Conservation (phyloP, 371 early-diverging fungal species). For the Mucor saturninus region DNA sequence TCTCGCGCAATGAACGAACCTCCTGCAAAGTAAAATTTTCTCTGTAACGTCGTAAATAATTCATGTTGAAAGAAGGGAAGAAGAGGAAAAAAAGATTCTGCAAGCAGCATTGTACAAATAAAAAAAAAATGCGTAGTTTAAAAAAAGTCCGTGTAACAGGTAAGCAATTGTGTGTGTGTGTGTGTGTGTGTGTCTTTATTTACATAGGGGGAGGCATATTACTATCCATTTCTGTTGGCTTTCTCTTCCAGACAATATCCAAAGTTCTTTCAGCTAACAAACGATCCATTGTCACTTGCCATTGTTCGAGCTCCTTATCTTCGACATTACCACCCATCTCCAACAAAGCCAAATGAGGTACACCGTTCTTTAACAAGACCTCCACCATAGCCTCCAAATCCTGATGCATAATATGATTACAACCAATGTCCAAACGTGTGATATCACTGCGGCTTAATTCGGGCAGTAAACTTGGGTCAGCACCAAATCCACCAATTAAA, state of each 20-base stretch:
- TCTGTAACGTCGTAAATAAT: conserved; percentile 8
- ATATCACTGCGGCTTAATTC: conserved; percentile 35
- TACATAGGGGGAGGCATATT: conserved; percentile 16
- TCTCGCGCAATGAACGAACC: conserved; percentile 10
- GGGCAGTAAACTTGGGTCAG: conserved; percentile 41
- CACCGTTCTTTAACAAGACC: conserved; percentile 44
- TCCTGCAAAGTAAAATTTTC: conserved; percentile 43
- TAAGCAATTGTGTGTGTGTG: background rate
- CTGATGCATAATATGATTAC: conserved; percentile 53
- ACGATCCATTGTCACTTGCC: conserved; percentile 50
- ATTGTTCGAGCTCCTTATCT: conserved; percentile 48
- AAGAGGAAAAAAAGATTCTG: conserved; percentile 1
- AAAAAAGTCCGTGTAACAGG: background rate
- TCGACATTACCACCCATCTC: conserved; percentile 68
- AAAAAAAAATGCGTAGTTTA: background rate
- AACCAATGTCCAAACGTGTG: conserved; percentile 56
- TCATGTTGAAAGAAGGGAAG: conserved; percentile 4
- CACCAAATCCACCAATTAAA: conserved; percentile 46
- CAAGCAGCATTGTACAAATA: background rate
- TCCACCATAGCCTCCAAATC: conserved; percentile 54
- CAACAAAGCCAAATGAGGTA: conserved; percentile 50
- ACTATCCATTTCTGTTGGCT: conserved; percentile 32
- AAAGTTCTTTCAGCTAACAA: conserved; percentile 27
- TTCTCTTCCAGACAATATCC: conserved; percentile 42
- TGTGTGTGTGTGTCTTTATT: background rate